Evolutionary conservation across 345 rosid genomes (phyloP).

Genomic region (Populus tremula): DNA sequence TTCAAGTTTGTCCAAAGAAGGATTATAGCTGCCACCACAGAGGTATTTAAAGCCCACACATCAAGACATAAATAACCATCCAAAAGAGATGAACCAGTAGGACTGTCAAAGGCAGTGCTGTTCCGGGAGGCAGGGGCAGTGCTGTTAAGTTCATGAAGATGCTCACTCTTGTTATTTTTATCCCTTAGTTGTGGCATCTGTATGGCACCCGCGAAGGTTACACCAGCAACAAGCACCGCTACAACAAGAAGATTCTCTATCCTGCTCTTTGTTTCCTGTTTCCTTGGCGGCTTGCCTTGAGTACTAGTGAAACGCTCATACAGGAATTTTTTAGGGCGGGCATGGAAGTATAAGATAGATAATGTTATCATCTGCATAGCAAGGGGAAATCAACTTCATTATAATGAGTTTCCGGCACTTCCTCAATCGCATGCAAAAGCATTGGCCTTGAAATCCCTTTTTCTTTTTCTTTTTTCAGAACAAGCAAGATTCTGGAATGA

Average conservation of each 20-base stretch:
- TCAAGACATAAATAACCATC: neutral
- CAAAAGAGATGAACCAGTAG: neutral
- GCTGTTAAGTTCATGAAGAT: neutral
- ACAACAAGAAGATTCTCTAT: slow-evolving; percentile 21
- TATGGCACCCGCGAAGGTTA: slow-evolving; percentile 24
- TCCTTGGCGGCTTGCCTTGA: neutral
- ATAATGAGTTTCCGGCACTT: too few species aligned
- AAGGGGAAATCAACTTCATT: neutral
- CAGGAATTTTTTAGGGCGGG: neutral
- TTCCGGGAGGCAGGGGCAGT: neutral
- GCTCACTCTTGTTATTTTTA: neutral
- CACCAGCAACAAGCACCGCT: slow-evolving; percentile 21
- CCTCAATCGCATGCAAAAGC: neutral
- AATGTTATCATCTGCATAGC: neutral
- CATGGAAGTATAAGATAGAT: neutral
- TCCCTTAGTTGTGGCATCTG: neutral
- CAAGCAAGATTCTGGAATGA: neutral
- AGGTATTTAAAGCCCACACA: neutral
- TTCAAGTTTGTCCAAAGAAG: neutral
- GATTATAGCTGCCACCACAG: neutral
- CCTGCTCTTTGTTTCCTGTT: slow-evolving; percentile 8
- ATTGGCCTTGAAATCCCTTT: too few species aligned
- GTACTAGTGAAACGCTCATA: neutral
- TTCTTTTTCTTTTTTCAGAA: neutral
- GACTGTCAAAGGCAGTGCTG: neutral